A percentile compares a stretch with the other conserved stretches of the same genome.
Evolutionary conservation across 2,329 filamentous ascomycete genomes (phyloP).

Genomic region (Sporothrix luriei): DNA sequence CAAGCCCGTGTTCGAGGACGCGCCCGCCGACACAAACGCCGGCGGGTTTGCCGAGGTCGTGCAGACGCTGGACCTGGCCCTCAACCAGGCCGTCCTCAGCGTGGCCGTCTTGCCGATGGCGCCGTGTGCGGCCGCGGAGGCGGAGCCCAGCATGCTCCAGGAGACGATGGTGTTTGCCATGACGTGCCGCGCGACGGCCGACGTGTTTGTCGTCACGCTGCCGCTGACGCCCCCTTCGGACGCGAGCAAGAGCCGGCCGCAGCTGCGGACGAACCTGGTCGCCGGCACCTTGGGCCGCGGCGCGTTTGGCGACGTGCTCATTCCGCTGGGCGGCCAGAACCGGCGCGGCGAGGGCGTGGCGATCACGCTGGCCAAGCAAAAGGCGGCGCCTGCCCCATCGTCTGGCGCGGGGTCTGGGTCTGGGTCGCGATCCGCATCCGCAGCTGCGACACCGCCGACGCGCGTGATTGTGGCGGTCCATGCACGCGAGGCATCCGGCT

Average conservation of each 20-base stretch:
- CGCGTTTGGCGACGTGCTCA: slow-evolving; percentile 64
- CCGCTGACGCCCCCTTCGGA: slow-evolving; percentile 65
- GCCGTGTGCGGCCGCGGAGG: slow-evolving; percentile 54
- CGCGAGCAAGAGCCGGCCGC: slow-evolving; percentile 58
- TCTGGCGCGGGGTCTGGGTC: neutral
- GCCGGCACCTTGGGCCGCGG: slow-evolving; percentile 61
- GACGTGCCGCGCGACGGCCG: slow-evolving; percentile 57
- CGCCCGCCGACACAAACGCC: slow-evolving; percentile 43
- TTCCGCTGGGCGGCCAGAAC: slow-evolving; percentile 57
- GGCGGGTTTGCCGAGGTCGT: slow-evolving; percentile 58
- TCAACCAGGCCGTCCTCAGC: slow-evolving; percentile 59
- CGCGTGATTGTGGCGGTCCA: slow-evolving; percentile 63
- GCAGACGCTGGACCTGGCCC: slow-evolving; percentile 63
- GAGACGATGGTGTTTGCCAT: slow-evolving; percentile 64
- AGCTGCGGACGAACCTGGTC: slow-evolving; percentile 55
- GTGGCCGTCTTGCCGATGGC: slow-evolving; percentile 60
- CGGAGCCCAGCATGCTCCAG: slow-evolving; percentile 54
- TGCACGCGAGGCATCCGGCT: slow-evolving; percentile 61
- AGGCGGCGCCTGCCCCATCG: slow-evolving; percentile 11
- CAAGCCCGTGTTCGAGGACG: slow-evolving; percentile 61
- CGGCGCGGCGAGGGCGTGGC: slow-evolving; percentile 59
- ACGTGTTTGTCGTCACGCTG: slow-evolving; percentile 60
- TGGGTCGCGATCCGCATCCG: slow-evolving; percentile 33
- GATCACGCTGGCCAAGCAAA: slow-evolving; percentile 46
- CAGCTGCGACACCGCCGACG: slow-evolving; percentile 39